A percentile compares a stretch with the other conserved stretches of the same genome.
phyloP scores from a whole-genome alignment of 148 eudicot species.

The Arbutus unedo region DNA sequence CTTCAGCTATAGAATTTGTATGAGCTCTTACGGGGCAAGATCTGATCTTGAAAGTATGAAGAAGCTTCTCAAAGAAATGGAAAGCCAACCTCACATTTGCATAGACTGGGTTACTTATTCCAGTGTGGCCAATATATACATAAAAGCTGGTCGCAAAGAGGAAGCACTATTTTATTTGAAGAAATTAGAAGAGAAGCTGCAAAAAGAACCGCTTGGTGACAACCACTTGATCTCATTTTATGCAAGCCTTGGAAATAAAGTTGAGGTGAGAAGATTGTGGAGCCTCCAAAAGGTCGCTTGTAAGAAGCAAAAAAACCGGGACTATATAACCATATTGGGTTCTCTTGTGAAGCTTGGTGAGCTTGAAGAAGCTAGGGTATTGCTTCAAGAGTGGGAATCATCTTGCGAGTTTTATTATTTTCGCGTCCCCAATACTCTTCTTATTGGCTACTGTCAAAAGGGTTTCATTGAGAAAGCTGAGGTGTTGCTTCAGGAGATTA shows the following conservation, averaged over 20 bases:
- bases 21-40: constrained; percentile 36
- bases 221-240: constrained; percentile 43
- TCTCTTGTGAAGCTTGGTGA: constrained; percentile 46
- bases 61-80: constrained; percentile 37
- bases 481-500: constrained; percentile 33
- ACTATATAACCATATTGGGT: constrained; percentile 41
- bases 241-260: constrained; percentile 39
- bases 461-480: constrained; percentile 44
- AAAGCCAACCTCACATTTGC: constrained; percentile 30
- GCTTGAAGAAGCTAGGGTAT: constrained; percentile 34
- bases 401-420: constrained; percentile 36
- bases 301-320: constrained; percentile 38
- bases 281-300: constrained; percentile 28
- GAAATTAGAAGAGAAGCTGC: constrained; percentile 36
- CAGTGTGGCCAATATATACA: constrained; percentile 31
- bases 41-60: constrained; percentile 39
- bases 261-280: constrained; percentile 49
- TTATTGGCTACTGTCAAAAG: constrained; percentile 40
- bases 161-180: constrained; percentile 38
- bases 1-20: constrained; percentile 43
- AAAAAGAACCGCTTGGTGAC: constrained; percentile 28
- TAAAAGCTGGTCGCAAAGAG: constrained; percentile 33
- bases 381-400: constrained; percentile 52
- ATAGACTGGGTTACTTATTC: constrained; percentile 47
- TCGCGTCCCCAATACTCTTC: constrained; percentile 44